Evolutionary conservation across 2,329 filamentous ascomycete species (phyloP).

Genomic region (Cytospora piceicola): DNA sequence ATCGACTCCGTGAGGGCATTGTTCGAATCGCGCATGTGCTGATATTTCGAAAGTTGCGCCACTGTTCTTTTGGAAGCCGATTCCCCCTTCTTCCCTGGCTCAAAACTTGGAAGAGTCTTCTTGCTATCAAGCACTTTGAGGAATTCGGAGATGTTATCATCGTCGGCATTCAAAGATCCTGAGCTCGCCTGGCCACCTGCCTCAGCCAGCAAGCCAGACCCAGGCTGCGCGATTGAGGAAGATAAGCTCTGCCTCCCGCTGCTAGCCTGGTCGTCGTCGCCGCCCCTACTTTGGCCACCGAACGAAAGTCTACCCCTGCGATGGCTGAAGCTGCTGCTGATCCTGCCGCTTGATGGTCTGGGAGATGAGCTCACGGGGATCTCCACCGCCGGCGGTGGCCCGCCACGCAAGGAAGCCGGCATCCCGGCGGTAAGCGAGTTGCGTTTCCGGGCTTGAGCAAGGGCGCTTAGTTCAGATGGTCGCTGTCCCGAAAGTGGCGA

Average conservation of each 20-base stretch:
- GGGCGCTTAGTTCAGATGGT: constrained; percentile 50
- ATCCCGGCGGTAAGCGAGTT: constrained; percentile 76
- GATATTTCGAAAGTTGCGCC: constrained; percentile 82
- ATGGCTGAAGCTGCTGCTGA: constrained; percentile 93
- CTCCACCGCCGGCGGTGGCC: constrained; percentile 64
- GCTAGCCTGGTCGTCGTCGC: constrained; percentile 74
- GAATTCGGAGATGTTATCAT: constrained; percentile 93
- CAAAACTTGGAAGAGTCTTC: constrained; percentile 83
- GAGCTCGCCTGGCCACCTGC: constrained; percentile 68
- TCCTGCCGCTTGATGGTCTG: constrained; percentile 77
- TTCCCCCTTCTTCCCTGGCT: constrained; percentile 68
- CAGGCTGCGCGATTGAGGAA: constrained; percentile 71
- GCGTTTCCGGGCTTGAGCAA: constrained; percentile 67
- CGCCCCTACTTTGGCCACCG: constrained; percentile 68
- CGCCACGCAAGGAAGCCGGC: constrained; percentile 72
- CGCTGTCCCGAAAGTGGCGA: constrained; percentile 60
- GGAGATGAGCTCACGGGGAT: constrained; percentile 76
- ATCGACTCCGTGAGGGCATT: constrained; percentile 90
- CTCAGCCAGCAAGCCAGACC: constrained; percentile 78
- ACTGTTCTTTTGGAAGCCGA: constrained; percentile 74
- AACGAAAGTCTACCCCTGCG: constrained; percentile 78
- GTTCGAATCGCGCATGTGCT: constrained; percentile 87
- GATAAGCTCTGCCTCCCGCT: constrained; percentile 79
- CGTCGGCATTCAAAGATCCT: constrained; percentile 73
- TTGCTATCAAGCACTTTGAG: constrained; percentile 85